These are phyloP conservation scores for Oryza officinalis DNA, from an alignment of 176 grass and related monocot genomes.

Conservation along the genomic window DNA sequence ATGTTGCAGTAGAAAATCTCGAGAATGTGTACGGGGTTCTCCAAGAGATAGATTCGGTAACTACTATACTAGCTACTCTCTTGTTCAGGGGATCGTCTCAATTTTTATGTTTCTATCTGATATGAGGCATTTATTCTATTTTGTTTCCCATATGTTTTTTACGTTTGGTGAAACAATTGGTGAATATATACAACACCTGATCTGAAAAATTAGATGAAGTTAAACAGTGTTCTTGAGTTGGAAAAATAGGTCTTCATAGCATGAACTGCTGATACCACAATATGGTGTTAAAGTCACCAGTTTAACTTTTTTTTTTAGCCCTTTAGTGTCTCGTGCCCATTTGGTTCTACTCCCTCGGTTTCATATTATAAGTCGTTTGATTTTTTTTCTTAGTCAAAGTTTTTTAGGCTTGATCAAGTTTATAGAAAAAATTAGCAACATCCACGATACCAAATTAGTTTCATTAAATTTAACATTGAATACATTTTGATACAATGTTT, in stretches of 20 bases:
- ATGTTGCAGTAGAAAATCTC: constrained; percentile 93
- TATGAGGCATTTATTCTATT: background rate
- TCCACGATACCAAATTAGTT: no score
- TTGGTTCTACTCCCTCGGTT: no score
- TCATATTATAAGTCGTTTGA: no score
- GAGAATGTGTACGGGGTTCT: constrained; percentile 85
- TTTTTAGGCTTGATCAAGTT: no score
- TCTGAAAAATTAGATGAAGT: background rate
- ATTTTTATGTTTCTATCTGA: background rate
- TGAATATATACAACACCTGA: background rate
- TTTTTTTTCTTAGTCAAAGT: no score
- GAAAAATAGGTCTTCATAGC: background rate
- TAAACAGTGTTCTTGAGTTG: background rate
- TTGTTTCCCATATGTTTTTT: background rate
- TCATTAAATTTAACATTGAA: no score
- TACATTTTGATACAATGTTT: no score
- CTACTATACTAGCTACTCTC: background rate
- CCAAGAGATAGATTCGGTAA: constrained; percentile 78
- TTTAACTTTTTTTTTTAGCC: background rate
- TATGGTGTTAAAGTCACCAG: background rate
- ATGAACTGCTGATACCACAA: background rate
- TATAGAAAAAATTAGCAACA: no score
- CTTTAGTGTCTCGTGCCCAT: background rate
- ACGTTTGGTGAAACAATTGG: background rate
- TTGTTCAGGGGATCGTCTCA: background rate